Conservation (phyloP, 108 stramenopile species). For the Nannochloropsis salina region DNA sequence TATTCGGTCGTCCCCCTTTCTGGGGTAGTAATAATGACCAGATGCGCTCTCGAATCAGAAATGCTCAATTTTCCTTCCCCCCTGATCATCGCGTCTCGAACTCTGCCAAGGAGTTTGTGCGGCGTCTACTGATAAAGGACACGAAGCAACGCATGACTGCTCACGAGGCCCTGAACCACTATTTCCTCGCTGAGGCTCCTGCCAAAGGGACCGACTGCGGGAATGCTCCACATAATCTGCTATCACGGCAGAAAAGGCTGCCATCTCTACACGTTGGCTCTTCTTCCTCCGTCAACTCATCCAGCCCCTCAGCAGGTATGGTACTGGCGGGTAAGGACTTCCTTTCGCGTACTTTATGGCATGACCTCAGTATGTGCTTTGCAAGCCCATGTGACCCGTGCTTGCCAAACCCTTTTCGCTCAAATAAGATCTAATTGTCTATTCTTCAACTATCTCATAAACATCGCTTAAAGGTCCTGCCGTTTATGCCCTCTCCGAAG, state of each 20-base stretch:
- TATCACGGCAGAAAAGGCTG: background rate
- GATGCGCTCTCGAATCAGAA: constrained; percentile 31
- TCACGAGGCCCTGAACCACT: constrained; percentile 43
- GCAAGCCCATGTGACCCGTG: too few species aligned
- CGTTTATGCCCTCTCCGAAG: background rate
- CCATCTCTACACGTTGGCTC: background rate
- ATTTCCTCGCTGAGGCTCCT: background rate
- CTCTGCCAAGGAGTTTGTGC: constrained; percentile 41
- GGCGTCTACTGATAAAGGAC: constrained; percentile 34
- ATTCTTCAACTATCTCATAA: too few species aligned
- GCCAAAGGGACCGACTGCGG: background rate
- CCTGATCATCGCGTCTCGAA: background rate
- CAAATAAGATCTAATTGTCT: too few species aligned
- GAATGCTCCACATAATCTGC: background rate
- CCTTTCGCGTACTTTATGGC: too few species aligned
- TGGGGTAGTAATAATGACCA: constrained; percentile 52
- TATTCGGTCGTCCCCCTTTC: constrained; percentile 81
- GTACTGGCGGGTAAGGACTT: too few species aligned
- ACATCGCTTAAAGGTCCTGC: too few species aligned
- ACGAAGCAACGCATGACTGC: constrained; percentile 45
- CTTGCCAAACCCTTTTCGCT: too few species aligned
- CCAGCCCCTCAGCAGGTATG: background rate
- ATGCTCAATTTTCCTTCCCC: constrained; percentile 36
- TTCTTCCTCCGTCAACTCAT: background rate
- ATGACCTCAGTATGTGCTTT: too few species aligned